Base-by-base conservation (phyloP, 257 asterid species). In the Solanum lignicaule region DNA sequence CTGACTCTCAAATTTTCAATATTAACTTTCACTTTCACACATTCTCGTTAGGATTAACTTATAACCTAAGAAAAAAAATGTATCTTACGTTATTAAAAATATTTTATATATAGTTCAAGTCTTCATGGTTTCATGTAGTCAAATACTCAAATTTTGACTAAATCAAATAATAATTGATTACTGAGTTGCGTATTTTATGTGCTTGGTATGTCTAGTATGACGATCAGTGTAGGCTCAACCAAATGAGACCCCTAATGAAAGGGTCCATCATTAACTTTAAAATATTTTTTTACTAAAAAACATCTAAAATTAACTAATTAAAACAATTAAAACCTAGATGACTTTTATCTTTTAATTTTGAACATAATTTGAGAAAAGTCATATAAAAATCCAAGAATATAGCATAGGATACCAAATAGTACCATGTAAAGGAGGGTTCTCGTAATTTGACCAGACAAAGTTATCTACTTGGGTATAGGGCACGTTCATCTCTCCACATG, bases 361-460 rank as follows among this genome's bases (percentile, higher is more conserved):
- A n/a, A 65, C 32, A 25, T 46, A 27, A 2, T 48, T 29, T 31
- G 14, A 20, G 62, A 31, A 60, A 82, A 82, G 31, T 48, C 46
- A 20, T 31, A 46, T 12, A 82, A 48, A 14, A 38, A 52, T 48
- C 86, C 71, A 82, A 48, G 86, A 82, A 82, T 29, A 48, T 52
- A 18, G 86, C 86, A 82, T 82, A 31, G 86, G 86, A 82, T 82
- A 82, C 85, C 68, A 81, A 41, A 25, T 31, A 71, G 11, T 78
- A 41, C 85, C 88, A 88, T 48, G 16, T 23, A 36, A 75, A 88
- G 60, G 31, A 66, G 83, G 66, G 66, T 62, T 78, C 60, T 76
- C 62, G n/a, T 82, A 87, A 52, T 89, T 89, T 86, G 89, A 89
- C 88, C 90, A 65, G 65, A 86, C 83, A 23, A 29, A 58, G 83